phyloP scores from a whole-genome alignment of 495 filamentous ascomycete genomes.

The Daldinia caldariorum region DNA sequence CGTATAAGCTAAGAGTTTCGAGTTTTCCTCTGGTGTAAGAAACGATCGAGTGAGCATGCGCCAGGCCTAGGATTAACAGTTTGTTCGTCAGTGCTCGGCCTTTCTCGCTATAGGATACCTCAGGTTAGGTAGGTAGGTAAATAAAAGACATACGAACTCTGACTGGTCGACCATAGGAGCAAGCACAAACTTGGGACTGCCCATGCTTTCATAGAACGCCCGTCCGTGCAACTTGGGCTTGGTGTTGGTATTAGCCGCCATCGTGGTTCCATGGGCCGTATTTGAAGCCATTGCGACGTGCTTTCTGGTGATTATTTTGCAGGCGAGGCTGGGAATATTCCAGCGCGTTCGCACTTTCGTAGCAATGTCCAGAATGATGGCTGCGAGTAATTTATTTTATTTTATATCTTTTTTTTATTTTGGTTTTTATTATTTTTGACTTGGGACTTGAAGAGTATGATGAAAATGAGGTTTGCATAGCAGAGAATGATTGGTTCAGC shows the following conservation, averaged over 20 bases:
- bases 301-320: constrained; percentile 26
- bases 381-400: background rate
- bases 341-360: constrained; percentile 22
- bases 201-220: constrained; percentile 92
- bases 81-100: constrained; percentile 25
- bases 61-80: constrained; percentile 74
- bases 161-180: constrained; percentile 99
- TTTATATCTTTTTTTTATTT: too few relatives aligned
- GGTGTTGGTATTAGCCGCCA: constrained; percentile 10
- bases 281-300: constrained; percentile 30
- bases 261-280: constrained; percentile 7
- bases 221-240: constrained; percentile 78
- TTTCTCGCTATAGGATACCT: background rate
- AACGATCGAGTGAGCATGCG: constrained; percentile 93
- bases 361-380: constrained; percentile 31
- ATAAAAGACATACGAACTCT: constrained; percentile 78
- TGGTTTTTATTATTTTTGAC: background rate
- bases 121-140: background rate
- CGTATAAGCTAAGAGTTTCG: constrained; percentile 79
- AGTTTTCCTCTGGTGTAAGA: constrained; percentile 68
- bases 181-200: constrained; percentile 86
- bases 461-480: constrained; percentile 4
- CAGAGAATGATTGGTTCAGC: constrained; percentile 2
- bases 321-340: constrained; percentile 29
- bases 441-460: background rate